These are phyloP conservation scores for Phymatotrichopsis omnivora DNA, from an alignment of 2,329 filamentous ascomycete species.

Conservation along the genomic window DNA sequence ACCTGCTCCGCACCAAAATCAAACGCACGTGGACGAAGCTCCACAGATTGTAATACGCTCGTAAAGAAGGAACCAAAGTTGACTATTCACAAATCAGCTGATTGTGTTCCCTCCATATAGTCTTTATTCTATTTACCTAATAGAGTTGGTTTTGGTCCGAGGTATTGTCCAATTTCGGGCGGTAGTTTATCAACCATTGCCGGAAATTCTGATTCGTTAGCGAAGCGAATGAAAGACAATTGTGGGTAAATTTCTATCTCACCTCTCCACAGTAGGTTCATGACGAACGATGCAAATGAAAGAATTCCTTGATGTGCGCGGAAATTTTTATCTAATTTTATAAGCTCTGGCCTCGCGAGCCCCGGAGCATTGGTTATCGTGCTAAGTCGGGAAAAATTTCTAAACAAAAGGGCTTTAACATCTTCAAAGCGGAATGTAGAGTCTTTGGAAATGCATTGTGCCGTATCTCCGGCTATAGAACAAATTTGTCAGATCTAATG, in stretches of 20 bases:
- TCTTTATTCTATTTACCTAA: too few relatives aligned
- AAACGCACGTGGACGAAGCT: slow-evolving; percentile 26
- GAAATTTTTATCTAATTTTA: slow-evolving; percentile 32
- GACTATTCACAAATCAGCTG: slow-evolving; percentile 12
- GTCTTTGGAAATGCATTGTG: slow-evolving; percentile 35
- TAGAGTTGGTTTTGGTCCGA: too few relatives aligned
- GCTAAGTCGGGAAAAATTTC: slow-evolving; percentile 27
- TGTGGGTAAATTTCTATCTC: too few relatives aligned
- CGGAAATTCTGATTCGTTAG: too few relatives aligned
- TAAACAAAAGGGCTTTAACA: slow-evolving; percentile 32
- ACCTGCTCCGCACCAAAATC: slow-evolving; percentile 35
- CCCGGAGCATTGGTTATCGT: slow-evolving; percentile 14
- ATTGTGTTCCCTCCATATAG: too few relatives aligned
- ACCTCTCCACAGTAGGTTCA: slow-evolving; percentile 31
- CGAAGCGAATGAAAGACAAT: too few relatives aligned
- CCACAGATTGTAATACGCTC: slow-evolving; percentile 28
- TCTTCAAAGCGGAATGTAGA: slow-evolving; percentile 34
- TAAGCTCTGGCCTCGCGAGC: slow-evolving; percentile 24
- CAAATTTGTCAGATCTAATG: too few relatives aligned
- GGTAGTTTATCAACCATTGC: too few relatives aligned
- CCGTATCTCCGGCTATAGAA: slow-evolving; percentile 33
- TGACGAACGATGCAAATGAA: slow-evolving; percentile 31
- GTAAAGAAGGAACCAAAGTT: slow-evolving; percentile 24
- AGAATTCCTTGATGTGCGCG: slow-evolving; percentile 34
- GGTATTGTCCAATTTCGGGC: too few relatives aligned